Percentiles rank a stretch among this genome's conserved stretches.
phyloP scores from a whole-genome alignment of 1,139 yeast genomes.

The Blastobotrys petasosporus region DNA sequence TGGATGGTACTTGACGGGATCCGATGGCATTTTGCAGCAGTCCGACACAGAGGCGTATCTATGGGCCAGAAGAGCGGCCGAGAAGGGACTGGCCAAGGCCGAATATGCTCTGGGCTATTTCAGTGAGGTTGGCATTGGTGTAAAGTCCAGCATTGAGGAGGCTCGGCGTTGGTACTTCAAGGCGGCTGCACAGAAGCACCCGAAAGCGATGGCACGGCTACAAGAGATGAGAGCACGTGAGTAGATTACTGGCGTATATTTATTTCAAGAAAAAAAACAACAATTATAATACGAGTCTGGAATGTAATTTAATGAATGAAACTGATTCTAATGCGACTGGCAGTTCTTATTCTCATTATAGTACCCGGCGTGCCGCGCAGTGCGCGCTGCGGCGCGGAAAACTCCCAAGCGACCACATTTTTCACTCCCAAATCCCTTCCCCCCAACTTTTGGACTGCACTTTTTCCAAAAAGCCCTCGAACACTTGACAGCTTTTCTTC shows the following conservation, averaged over 20 bases:
- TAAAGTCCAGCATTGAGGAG: slow-evolving; percentile 40
- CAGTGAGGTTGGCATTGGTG: slow-evolving; percentile 74
- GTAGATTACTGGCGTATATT: too few relatives aligned
- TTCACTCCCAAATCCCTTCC: background rate
- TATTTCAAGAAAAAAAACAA: too few relatives aligned
- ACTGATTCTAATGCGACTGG: too few relatives aligned
- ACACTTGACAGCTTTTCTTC: background rate
- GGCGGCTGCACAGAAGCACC: slow-evolving; percentile 58
- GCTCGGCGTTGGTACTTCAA: slow-evolving; percentile 51
- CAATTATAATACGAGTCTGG: too few relatives aligned
- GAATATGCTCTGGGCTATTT: slow-evolving; percentile 79
- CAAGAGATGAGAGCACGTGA: slow-evolving; percentile 25
- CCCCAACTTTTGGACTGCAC: background rate
- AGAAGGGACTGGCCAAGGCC: slow-evolving; percentile 73
- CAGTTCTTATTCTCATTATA: too few relatives aligned
- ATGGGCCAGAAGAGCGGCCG: slow-evolving; percentile 87
- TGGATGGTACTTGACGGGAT: slow-evolving; percentile 89
- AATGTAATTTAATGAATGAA: too few relatives aligned
- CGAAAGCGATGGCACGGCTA: slow-evolving; percentile 44
- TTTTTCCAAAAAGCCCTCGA: background rate
- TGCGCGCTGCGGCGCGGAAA: too few relatives aligned
- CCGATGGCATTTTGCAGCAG: slow-evolving; percentile 60
- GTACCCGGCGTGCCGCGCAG: too few relatives aligned
- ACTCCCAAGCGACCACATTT: too few relatives aligned
- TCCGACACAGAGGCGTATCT: slow-evolving; percentile 74